Evolutionary conservation across 179 eudicot species (phyloP).

Genomic region (Pouteria campechiana): DNA sequence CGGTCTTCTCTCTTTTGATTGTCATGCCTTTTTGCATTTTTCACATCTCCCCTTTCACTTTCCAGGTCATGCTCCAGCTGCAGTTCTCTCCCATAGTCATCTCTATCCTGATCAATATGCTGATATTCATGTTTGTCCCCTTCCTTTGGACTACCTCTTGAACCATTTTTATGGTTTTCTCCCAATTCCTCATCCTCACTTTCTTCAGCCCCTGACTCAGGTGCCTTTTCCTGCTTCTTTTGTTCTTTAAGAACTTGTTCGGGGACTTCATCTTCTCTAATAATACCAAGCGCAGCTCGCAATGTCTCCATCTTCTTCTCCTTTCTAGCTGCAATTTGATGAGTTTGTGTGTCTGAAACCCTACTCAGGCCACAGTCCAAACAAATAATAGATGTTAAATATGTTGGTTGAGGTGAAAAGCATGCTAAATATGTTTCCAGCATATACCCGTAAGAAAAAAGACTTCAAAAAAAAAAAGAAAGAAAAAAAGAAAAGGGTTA

Average conservation of each 20-base stretch:
- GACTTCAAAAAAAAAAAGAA: background rate
- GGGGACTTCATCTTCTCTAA: conserved; percentile 15
- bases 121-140: conserved; percentile 32
- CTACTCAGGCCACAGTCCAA: conserved; percentile 21
- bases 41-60: conserved; percentile 3
- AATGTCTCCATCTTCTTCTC: conserved; percentile 85
- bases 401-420: background rate
- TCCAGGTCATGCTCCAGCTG: conserved; percentile 3
- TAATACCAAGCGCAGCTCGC: conserved; percentile 77
- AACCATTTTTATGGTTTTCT: conserved; percentile 10
- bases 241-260: too few species aligned
- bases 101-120: conserved; percentile 8
- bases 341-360: conserved; percentile 87
- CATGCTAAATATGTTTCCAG: background rate
- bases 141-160: conserved; percentile 17
- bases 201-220: conserved; percentile 11
- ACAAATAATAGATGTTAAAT: background rate
- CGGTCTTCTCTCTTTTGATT: conserved; percentile 14
- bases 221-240: conserved; percentile 10
- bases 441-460: background rate
- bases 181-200: conserved; percentile 16
- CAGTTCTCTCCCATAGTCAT: background rate
- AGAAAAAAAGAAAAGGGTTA: background rate
- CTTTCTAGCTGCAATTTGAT: conserved; percentile 91
- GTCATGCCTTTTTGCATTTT: conserved; percentile 2